Evolutionary conservation across 805 yeast species (phyloP), one percentile per base, ranked within the genome.

Genomic region (Schwanniomyces pseudopolymorphus): DNA sequence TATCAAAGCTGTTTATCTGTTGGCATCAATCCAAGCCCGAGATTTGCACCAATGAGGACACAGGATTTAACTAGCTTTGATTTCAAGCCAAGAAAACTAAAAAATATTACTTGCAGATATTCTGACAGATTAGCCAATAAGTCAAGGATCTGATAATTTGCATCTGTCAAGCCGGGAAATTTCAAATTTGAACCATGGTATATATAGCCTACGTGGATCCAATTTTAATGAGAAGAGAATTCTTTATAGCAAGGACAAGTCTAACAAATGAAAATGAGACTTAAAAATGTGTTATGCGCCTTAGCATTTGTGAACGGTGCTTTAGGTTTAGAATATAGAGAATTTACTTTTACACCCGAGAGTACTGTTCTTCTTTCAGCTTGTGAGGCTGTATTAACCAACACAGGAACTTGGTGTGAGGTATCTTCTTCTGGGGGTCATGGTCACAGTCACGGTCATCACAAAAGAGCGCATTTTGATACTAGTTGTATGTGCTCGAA

Each of bases 401-500:
- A 14, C 9, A 31, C 35, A 14, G 35, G 35, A 7, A 31, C 35
- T 5, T 31, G 35, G 35, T 31, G 35, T 31, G 35, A 31, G 35
- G 20, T 26, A 26, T 26, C 28, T 6, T 26, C 28, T 7, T 7
- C 35, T 6, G 13, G 13, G 7, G 20, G 20, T 14, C 17, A 31
- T 9, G 20, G 35, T 7, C n/a, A n/a, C n/a, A n/a, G n/a, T n/a
- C n/a, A n/a, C n/a, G 35, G 20, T 2, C 35, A 31, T 31, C 35
- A 14, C 11, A 31, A 31, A 11, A 31, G 35, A 31, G 13, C 9
- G 16, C 13, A 5, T 3, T 13, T 36, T 9, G 39, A 21, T 13
- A 31, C 19, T 13, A 44, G 49, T 7, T 67, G 72, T 44, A 36
- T 49, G 22, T 69, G 74, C 50, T 42, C 38, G 8, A 58, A 64